Conservation (phyloP, 257 asterid species). For the Solanum megistacrolobum region DNA sequence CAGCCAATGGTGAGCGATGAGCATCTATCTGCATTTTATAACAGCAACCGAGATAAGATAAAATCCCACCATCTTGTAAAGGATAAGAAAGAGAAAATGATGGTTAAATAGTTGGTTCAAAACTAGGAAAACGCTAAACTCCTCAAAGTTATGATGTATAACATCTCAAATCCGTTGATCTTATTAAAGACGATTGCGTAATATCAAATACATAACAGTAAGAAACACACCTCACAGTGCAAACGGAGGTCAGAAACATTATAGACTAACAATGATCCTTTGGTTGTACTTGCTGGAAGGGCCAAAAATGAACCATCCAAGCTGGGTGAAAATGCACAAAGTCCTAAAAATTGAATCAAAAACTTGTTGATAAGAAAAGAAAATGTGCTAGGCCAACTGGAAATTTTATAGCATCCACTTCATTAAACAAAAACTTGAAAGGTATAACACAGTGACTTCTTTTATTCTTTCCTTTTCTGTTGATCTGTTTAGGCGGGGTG, state of each 20-base stretch:
- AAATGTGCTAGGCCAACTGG: background rate
- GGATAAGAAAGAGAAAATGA: background rate
- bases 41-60: background rate
- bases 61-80: background rate
- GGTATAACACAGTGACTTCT: background rate
- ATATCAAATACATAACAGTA: background rate
- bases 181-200: background rate
- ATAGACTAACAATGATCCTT: constrained; percentile 83
- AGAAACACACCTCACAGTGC: constrained; percentile 65
- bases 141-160: background rate
- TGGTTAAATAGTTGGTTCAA: background rate
- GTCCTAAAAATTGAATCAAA: constrained; percentile 41
- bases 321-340: constrained; percentile 76
- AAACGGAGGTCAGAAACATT: constrained; percentile 69
- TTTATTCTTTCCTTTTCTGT: background rate
- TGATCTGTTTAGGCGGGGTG: background rate
- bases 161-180: background rate
- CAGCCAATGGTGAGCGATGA: constrained; percentile 81
- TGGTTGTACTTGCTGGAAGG: constrained; percentile 71
- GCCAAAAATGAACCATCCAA: constrained; percentile 79
- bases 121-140: background rate
- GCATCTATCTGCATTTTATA: constrained; percentile 75
- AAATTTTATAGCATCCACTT: background rate
- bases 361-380: background rate
- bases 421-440: background rate